These are phyloP conservation scores for Trichoderma hamatum DNA, from an alignment of 2,329 filamentous ascomycete genomes.

Conservation along the genomic window DNA sequence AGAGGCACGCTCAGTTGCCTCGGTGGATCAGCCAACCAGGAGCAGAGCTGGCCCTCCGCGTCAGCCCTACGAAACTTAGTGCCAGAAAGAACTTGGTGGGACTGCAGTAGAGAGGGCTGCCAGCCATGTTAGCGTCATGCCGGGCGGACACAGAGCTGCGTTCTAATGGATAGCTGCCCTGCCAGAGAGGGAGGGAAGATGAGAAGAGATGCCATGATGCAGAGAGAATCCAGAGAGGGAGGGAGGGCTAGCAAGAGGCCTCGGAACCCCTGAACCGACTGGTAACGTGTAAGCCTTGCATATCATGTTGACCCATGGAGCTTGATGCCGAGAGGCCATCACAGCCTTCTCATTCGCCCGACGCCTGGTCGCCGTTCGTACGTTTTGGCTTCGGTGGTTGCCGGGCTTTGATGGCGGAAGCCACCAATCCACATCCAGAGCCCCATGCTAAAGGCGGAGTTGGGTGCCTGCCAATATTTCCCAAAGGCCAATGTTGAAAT, in stretches of 20 bases:
- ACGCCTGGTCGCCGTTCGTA: conserved; percentile 16
- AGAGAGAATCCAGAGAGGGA: neutral
- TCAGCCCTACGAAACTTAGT: conserved; percentile 34
- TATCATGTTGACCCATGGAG: conserved; percentile 23
- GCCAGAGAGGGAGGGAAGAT: neutral
- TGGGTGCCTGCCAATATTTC: conserved; percentile 16
- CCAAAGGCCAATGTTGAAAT: neutral
- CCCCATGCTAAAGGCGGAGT: conserved; percentile 22
- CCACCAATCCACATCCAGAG: conserved; percentile 18
- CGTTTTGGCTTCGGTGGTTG: conserved; percentile 23
- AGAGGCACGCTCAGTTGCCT: conserved; percentile 27
- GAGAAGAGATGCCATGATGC: neutral
- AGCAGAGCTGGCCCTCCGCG: conserved; percentile 27
- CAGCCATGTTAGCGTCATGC: conserved; percentile 18
- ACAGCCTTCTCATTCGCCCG: conserved; percentile 27
- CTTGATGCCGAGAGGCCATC: conserved; percentile 23
- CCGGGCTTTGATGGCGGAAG: conserved; percentile 14
- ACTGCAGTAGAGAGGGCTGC: conserved; percentile 21
- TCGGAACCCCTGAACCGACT: conserved; percentile 27
- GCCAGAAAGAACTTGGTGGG: conserved; percentile 26
- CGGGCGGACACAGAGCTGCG: conserved; percentile 13
- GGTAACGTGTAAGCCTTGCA: conserved; percentile 26
- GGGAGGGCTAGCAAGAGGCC: conserved; percentile 16
- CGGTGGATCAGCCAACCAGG: conserved; percentile 29
- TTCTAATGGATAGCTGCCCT: conserved; percentile 3